Conservation (phyloP, 306 rosid species). For the Cercis canadensis region DNA sequence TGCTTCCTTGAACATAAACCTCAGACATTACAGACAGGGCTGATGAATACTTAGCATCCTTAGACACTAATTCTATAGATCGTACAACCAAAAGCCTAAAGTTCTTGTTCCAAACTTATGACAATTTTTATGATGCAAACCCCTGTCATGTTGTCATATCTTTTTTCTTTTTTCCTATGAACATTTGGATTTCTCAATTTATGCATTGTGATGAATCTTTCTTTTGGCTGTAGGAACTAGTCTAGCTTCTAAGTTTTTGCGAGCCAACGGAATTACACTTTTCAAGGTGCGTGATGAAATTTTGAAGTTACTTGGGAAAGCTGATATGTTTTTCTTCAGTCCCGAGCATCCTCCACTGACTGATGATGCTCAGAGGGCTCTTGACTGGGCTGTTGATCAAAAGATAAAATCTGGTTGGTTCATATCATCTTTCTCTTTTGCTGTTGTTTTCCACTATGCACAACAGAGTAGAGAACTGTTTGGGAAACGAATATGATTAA, state of each 20-base stretch:
- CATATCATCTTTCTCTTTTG: slow-evolving; percentile 26
- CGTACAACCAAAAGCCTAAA: slow-evolving; percentile 1
- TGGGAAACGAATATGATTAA: slow-evolving; percentile 14
- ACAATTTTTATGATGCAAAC: slow-evolving; percentile 16
- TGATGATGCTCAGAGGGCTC: slow-evolving; percentile 72
- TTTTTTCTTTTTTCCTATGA: background rate
- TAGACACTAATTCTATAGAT: background rate
- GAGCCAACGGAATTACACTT: slow-evolving; percentile 67
- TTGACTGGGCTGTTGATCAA: slow-evolving; percentile 77
- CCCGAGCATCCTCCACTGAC: slow-evolving; percentile 72
- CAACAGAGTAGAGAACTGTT: slow-evolving; percentile 12
- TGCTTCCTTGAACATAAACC: slow-evolving; percentile 1
- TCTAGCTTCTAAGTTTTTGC: slow-evolving; percentile 61
- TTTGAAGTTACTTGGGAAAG: slow-evolving; percentile 60
- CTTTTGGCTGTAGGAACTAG: slow-evolving; percentile 59
- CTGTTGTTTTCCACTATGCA: slow-evolving; percentile 1
- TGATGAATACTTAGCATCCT: background rate
- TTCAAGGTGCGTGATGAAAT: slow-evolving; percentile 69
- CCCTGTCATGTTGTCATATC: slow-evolving; percentile 7
- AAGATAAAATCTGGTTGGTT: slow-evolving; percentile 65
- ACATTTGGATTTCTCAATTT: slow-evolving; percentile 29
- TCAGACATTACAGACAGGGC: background rate
- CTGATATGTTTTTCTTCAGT: slow-evolving; percentile 48
- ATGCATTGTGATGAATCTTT: slow-evolving; percentile 21
- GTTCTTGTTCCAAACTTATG: slow-evolving; percentile 3